Base-by-base conservation (phyloP, 2,329 filamentous ascomycete genomes). In the Verticillium albo-atrum region DNA sequence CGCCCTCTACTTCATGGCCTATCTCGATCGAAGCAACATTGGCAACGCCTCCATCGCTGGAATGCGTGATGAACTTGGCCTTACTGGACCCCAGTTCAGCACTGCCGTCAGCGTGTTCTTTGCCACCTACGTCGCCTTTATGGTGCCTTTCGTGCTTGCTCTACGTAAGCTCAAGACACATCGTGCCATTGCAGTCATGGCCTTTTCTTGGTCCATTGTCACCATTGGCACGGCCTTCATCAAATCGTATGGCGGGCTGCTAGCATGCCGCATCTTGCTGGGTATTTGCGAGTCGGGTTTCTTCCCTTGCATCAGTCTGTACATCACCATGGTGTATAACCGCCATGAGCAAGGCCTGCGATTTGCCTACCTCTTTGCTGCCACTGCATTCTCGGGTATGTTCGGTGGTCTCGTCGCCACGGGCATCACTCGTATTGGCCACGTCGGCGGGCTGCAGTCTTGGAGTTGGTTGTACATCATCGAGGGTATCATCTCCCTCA, bases 1-100 rank as follows among this genome's bases (percentile, higher is more conserved):
- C 15, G 51, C 57, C 3, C 25, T 58, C 9, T 58, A 58, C 51
- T 58, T 61, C 26, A 51, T 57, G 12, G 56, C 50, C 51, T 63
- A 63, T 28, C 69, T 75, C 20, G 73, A 75, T 57, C 69, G 71
- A 35, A 68, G 73, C 60, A 75, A 75, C 62, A 71, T 76, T 51
- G 82, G 85, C 20, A 89, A 89, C 68, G 85, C 85, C 10, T 81
- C 79, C 65, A 70, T 88, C 14, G 84, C 84, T 3, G 82, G 83
- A 0, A 72, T 89, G 6, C 78, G 82, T 55, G 75, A 75, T 32
- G 82, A 85, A 50, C 75, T 87, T 3, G 64, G 71, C 0, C 67
- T 87, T 28, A 72, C 66, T 15, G 77, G 78, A 27, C 81, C 85
- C 62, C 82, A 86, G 62, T 87, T 86, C 73, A 87, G 87, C 62